Conservation (phyloP, 768 basidiomycete species). For the Auricularia cornea region DNA sequence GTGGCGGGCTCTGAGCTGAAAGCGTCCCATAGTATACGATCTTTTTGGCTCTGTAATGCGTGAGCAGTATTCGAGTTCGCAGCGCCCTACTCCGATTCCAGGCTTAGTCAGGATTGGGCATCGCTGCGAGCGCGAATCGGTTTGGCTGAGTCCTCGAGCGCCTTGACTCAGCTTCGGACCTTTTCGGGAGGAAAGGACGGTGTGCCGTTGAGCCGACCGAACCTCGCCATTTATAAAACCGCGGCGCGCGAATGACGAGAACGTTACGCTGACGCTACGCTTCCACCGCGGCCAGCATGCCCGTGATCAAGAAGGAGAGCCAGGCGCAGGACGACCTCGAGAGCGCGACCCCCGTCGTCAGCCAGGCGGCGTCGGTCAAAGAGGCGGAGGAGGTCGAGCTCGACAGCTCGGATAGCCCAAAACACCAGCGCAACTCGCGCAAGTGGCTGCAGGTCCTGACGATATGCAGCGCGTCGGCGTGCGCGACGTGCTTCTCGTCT, state of each 20-base stretch:
- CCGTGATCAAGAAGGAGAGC: neutral
- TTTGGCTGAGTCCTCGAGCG: neutral
- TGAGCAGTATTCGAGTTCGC: too few species aligned
- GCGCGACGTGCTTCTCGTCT: slow-evolving; percentile 27
- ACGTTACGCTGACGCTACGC: neutral
- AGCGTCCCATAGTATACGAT: too few species aligned
- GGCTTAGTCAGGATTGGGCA: neutral
- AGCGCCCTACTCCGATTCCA: too few species aligned
- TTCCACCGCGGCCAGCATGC: neutral
- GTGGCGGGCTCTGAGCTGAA: too few species aligned
- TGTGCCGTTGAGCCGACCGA: neutral
- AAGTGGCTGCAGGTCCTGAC: neutral
- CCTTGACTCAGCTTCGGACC: neutral
- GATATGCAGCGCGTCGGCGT: slow-evolving; percentile 12
- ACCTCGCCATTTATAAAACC: neutral
- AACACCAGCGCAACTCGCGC: neutral
- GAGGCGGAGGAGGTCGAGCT: neutral
- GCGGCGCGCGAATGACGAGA: neutral
- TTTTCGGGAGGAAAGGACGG: too few species aligned
- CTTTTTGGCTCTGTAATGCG: too few species aligned
- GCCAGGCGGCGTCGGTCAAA: neutral
- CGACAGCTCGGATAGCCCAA: neutral
- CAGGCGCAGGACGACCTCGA: neutral
- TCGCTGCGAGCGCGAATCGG: neutral
- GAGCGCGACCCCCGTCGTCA: neutral